Evolutionary conservation across 106 monocot species (phyloP).

Genomic region (Hemerocallis citrina): DNA sequence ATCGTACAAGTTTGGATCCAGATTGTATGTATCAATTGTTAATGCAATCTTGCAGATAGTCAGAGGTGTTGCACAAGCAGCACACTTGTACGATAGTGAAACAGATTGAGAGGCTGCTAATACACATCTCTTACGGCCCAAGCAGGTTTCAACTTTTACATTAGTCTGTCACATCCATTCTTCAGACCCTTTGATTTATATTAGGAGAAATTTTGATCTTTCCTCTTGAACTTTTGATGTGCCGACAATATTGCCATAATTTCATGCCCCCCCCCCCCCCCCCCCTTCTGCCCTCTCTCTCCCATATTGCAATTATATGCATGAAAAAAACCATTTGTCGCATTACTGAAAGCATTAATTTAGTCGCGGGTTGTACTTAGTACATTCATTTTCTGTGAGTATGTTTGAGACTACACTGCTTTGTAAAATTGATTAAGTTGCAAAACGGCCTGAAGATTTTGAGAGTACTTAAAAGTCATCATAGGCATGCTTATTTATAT

Average conservation of each 20-base stretch:
- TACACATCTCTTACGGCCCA: conserved; percentile 84
- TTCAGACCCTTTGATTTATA: background rate
- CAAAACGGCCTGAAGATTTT: too few species aligned
- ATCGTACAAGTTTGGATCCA: background rate
- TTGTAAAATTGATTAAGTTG: too few species aligned
- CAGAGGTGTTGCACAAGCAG: conserved; percentile 55
- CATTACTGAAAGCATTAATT: too few species aligned
- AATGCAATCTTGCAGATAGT: conserved; percentile 32
- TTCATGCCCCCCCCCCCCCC: too few species aligned
- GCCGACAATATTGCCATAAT: background rate
- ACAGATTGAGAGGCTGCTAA: conserved; percentile 58
- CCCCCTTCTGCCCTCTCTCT: too few species aligned
- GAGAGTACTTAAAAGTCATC: too few species aligned
- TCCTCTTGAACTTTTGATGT: background rate
- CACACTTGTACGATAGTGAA: conserved; percentile 26
- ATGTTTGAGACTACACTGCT: too few species aligned
- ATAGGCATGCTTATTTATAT: too few species aligned
- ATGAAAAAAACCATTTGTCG: background rate
- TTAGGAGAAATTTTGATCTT: background rate
- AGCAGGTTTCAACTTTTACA: conserved; percentile 47
- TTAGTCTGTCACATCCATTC: background rate
- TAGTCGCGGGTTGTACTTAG: too few species aligned
- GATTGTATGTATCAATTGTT: background rate
- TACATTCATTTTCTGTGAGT: too few species aligned
- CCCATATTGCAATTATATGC: background rate